A percentile compares a stretch with the other conserved stretches of the same genome.
phyloP scores from a whole-genome alignment of 306 rosid genomes.

The Prinsepia uniflora region DNA sequence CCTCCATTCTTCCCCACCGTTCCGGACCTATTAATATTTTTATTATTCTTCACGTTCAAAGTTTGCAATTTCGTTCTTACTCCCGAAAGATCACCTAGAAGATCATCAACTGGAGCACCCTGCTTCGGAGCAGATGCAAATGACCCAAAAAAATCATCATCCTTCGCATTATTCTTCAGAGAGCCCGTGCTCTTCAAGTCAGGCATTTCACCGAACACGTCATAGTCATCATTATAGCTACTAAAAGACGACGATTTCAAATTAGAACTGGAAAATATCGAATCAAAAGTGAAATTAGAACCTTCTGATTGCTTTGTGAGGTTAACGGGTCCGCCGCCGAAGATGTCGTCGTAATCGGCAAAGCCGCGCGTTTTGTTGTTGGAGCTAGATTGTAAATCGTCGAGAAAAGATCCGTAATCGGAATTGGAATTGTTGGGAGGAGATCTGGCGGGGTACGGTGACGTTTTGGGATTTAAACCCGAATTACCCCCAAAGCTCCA shows the following conservation, averaged over 20 bases:
- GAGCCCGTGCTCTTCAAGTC: constrained; percentile 34
- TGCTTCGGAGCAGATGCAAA: constrained; percentile 36
- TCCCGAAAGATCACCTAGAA: constrained; percentile 48
- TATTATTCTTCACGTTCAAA: constrained; percentile 20
- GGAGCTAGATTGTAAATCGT: constrained; percentile 17
- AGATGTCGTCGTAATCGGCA: constrained; percentile 40
- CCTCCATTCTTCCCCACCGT: constrained; percentile 11
- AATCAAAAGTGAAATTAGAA: constrained; percentile 47
- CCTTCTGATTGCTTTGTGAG: constrained; percentile 26
- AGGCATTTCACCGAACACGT: constrained; percentile 60
- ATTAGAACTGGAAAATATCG: constrained; percentile 46
- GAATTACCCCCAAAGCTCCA: constrained; percentile 34
- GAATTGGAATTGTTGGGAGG: constrained; percentile 29
- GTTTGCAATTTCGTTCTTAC: constrained; percentile 6
- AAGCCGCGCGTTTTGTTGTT: constrained; percentile 24
- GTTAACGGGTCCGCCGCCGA: constrained; percentile 40
- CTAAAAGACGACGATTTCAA: constrained; percentile 25
- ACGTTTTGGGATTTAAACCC: constrained; percentile 29
- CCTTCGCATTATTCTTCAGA: constrained; percentile 27
- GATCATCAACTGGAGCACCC: constrained; percentile 46
- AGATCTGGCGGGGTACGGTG: constrained; percentile 37
- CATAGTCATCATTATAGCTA: constrained; percentile 40
- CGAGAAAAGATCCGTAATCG: constrained; percentile 30
- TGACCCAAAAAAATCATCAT: constrained; percentile 31
- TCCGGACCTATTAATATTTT: constrained; percentile 12